Conservation (phyloP, 768 basidiomycete species). For the Daedaleopsis nitida region DNA sequence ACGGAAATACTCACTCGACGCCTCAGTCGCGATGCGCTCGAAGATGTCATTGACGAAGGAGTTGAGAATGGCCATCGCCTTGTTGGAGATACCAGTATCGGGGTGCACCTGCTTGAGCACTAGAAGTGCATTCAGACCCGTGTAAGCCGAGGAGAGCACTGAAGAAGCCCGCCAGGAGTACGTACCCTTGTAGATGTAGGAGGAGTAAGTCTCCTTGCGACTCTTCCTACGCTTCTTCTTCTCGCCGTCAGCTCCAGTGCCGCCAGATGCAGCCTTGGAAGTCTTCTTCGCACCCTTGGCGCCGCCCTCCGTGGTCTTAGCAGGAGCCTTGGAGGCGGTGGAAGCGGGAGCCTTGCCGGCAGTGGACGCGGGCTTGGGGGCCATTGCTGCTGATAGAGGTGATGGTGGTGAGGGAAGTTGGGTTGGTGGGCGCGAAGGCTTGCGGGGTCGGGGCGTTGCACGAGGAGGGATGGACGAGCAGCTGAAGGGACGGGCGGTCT, state of each 20-base stretch:
- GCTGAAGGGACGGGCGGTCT: constrained; percentile 7
- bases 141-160: background rate
- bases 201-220: constrained; percentile 91
- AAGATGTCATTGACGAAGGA: constrained; percentile 96
- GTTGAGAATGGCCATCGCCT: constrained; percentile 96
- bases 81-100: constrained; percentile 99
- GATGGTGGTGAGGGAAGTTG: constrained; percentile 4
- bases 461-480: constrained; percentile 22
- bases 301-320: constrained; percentile 52
- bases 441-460: constrained; percentile 18
- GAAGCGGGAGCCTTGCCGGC: constrained; percentile 82
- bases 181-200: constrained; percentile 88
- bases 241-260: constrained; percentile 59
- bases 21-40: constrained; percentile 90
- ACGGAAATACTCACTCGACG: constrained; percentile 64
- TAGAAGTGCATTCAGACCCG: constrained; percentile 31
- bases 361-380: constrained; percentile 78
- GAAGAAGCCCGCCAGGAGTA: constrained; percentile 5
- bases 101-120: constrained; percentile 98
- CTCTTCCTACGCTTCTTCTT: constrained; percentile 90
- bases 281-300: constrained; percentile 84
- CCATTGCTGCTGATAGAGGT: constrained; percentile 43
- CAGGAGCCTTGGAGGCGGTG: constrained; percentile 70
- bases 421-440: constrained; percentile 7
- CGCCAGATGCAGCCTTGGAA: constrained; percentile 50